Evolutionary conservation across 805 yeast species (phyloP), one percentile per base, ranked within the genome.

Genomic region (Saccharomycopsis sp.): DNA sequence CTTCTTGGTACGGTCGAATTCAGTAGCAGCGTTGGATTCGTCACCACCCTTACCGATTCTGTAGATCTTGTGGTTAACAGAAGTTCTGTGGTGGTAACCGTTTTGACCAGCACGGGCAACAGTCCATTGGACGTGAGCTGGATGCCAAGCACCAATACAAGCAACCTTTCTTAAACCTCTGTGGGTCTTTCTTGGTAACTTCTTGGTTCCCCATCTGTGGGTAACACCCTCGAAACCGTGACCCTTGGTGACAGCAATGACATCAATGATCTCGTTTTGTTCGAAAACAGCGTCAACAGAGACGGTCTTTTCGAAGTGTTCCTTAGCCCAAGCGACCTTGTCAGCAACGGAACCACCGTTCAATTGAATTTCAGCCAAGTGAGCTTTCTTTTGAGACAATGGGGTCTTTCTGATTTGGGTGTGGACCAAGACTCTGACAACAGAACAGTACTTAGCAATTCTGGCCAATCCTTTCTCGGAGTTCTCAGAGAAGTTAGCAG

Each of bases 131-230:
- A 94, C 99, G 86, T 91, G 97, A 84, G 97, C 87, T 80, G 99
- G 99, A 85, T 94, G 99, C 99, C 99, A 94, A 77, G 99, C 97
- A 87, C 99, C 99, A 75, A 94, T 94, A 90, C 99, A 94, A 76
- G 99, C 99, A 82, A 94, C 99, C 90, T 94, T 94, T 87, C 99
- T 91, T 78, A 93, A 84, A 93, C 99, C 99, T 89, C 98, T 92
- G 82, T 94, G 99, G 79, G 99, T 94, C 96, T 94, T 94, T 85
- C 99, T 91, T 82, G 99, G 99, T 72, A 94, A 85, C 86, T 88
- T 92, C 92, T 92, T 96, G 88, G 99, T 94, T 78, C 99, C 99
- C 98, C 98, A 94, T 89, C 99, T 90, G 91, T 92, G 97, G 84
- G 99, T 94, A 75, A 93, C 97, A 92, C 99, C 99, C 83, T 94